These are phyloP conservation scores for Sisymbrium irio DNA, from an alignment of 345 rosid species.

Conservation along the genomic window DNA sequence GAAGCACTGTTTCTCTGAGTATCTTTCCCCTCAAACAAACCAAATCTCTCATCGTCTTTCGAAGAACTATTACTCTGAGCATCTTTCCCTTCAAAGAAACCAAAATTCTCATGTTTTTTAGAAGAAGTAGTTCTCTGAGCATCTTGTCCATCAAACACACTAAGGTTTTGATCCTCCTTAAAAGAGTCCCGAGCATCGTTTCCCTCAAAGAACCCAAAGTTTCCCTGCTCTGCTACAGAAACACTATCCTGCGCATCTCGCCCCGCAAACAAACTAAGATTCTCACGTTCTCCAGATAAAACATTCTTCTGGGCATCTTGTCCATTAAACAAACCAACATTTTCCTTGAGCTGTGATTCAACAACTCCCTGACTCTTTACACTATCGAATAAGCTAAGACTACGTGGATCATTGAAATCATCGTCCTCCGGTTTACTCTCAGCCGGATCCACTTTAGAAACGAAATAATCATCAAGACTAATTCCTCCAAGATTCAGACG, in stretches of 20 bases:
- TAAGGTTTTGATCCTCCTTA: slow-evolving; percentile 21
- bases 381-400: slow-evolving; percentile 47
- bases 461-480: slow-evolving; percentile 46
- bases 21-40: slow-evolving; percentile 30
- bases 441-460: slow-evolving; percentile 10
- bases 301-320: not conserved
- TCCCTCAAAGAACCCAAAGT: slow-evolving; percentile 37
- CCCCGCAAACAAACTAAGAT: slow-evolving; percentile 39
- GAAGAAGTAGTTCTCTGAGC: slow-evolving; percentile 25
- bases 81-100: slow-evolving; percentile 39
- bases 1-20: slow-evolving; percentile 25
- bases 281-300: slow-evolving; percentile 13
- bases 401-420: slow-evolving; percentile 33
- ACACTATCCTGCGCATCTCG: slow-evolving; percentile 23
- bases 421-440: slow-evolving; percentile 25
- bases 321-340: slow-evolving; percentile 6
- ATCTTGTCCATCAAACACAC: slow-evolving; percentile 33
- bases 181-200: not conserved
- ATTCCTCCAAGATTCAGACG: slow-evolving; percentile 49
- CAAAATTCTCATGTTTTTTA: slow-evolving; percentile 8
- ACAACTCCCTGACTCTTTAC: slow-evolving; percentile 33
- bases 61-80: slow-evolving; percentile 23
- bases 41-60: slow-evolving; percentile 16
- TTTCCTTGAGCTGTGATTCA: slow-evolving; percentile 29
- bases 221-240: slow-evolving; percentile 22